phyloP scores from a whole-genome alignment of 1,284 basidiomycete genomes.

The Cerioporus squamosus region DNA sequence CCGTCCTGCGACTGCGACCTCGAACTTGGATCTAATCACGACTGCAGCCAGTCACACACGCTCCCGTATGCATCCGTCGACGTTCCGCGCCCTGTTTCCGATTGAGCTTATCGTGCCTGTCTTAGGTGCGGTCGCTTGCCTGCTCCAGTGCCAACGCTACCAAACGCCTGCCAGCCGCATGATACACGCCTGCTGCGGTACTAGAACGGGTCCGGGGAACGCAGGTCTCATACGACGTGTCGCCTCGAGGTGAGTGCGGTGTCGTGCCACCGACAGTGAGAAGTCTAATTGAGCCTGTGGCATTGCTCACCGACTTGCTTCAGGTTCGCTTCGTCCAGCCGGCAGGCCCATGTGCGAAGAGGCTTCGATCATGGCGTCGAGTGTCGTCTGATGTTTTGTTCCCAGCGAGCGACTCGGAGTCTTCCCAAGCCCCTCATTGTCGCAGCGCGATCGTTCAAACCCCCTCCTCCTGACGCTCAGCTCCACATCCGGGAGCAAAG shows the following conservation, averaged over 20 bases:
- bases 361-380: too few relatives aligned
- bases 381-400: too few relatives aligned
- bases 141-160: not conserved
- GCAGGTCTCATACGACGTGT: not conserved
- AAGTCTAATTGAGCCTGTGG: too few relatives aligned
- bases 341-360: not conserved
- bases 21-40: not conserved
- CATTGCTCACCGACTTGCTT: too few relatives aligned
- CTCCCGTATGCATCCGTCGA: not conserved
- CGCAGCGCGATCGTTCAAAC: not conserved
- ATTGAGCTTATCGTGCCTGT: conserved; percentile 4
- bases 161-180: not conserved
- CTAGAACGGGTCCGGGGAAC: not conserved
- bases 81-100: not conserved
- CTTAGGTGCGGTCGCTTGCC: not conserved
- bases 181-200: not conserved
- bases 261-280: not conserved
- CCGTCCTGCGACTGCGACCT: not conserved
- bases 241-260: not conserved
- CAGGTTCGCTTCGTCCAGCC: not conserved
- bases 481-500: not conserved
- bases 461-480: not conserved
- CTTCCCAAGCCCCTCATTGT: not conserved
- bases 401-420: too few relatives aligned
- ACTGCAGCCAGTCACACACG: not conserved